Conservation (phyloP, 306 rosid genomes). For the Castanea crenata region DNA sequence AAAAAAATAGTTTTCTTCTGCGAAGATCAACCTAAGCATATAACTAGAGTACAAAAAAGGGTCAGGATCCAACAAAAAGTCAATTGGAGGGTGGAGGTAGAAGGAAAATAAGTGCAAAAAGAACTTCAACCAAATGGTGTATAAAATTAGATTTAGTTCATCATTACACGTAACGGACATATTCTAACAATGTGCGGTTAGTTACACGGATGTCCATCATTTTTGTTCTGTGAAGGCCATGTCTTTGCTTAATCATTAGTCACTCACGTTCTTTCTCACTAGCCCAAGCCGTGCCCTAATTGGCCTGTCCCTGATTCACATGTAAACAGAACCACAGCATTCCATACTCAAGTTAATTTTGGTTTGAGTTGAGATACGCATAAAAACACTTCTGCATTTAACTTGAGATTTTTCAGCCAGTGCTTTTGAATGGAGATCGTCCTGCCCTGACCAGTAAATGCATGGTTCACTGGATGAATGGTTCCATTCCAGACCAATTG, state of each 20-base stretch:
- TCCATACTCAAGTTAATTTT: background rate
- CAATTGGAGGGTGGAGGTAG: background rate
- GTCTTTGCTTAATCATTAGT: background rate
- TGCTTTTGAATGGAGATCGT: background rate
- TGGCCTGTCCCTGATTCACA: background rate
- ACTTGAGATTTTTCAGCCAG: background rate
- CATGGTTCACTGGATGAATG: background rate
- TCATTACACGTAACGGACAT: background rate
- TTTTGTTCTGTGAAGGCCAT: background rate
- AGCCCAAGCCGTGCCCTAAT: background rate
- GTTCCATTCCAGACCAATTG: background rate
- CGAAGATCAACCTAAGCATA: background rate
- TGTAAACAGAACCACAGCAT: background rate
- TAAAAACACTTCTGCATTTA: background rate
- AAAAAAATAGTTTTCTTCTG: background rate
- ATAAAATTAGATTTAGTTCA: constrained; percentile 4
- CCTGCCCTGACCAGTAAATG: background rate
- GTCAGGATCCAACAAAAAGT: background rate
- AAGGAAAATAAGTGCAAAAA: background rate
- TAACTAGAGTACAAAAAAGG: background rate
- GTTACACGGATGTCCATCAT: background rate
- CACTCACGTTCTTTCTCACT: background rate
- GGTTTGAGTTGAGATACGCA: background rate
- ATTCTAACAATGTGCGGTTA: background rate
- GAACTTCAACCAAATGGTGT: background rate